These are phyloP conservation scores for Salvia hispanica DNA, from an alignment of 257 asterid species.

Conservation along the genomic window DNA sequence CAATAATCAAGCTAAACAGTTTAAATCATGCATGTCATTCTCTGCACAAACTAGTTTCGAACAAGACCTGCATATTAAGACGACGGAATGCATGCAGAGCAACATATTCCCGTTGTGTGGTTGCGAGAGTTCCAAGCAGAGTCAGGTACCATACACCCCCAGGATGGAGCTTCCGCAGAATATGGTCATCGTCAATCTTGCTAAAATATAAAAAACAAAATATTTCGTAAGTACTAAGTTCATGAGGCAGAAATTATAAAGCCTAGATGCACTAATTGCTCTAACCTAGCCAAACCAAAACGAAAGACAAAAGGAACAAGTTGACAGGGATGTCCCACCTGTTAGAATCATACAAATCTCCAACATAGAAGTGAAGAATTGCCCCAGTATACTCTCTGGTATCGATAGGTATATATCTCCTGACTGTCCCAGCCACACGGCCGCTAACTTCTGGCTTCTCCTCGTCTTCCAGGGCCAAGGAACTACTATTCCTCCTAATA, in stretches of 20 bases:
- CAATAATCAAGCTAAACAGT: conserved; percentile 23
- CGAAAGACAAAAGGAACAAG: conserved; percentile 15
- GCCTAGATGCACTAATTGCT: neutral
- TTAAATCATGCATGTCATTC: conserved; percentile 1
- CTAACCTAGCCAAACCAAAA: conserved; percentile 9
- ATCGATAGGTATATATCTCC: conserved; percentile 89
- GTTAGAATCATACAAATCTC: conserved; percentile 80
- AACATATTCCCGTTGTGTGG: conserved; percentile 92
- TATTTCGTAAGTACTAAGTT: conserved; percentile 15
- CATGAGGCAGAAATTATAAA: conserved; percentile 23
- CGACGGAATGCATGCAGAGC: conserved; percentile 98
- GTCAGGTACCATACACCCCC: conserved; percentile 88
- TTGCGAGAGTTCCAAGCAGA: conserved; percentile 87
- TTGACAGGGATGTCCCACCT: conserved; percentile 44
- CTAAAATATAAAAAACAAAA: conserved; percentile 40
- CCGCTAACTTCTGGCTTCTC: conserved; percentile 76
- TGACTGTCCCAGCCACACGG: conserved; percentile 95
- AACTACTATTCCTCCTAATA: conserved; percentile 57
- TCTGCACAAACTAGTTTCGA: conserved; percentile 11
- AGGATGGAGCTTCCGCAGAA: conserved; percentile 84
- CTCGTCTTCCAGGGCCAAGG: conserved; percentile 61
- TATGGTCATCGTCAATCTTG: conserved; percentile 78
- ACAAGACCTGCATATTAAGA: conserved; percentile 78
- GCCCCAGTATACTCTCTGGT: conserved; percentile 89
- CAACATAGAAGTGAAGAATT: conserved; percentile 87